Evolutionary conservation across 352 stramenopile species (phyloP).

Genomic region (Phytophthora tentaculata): DNA sequence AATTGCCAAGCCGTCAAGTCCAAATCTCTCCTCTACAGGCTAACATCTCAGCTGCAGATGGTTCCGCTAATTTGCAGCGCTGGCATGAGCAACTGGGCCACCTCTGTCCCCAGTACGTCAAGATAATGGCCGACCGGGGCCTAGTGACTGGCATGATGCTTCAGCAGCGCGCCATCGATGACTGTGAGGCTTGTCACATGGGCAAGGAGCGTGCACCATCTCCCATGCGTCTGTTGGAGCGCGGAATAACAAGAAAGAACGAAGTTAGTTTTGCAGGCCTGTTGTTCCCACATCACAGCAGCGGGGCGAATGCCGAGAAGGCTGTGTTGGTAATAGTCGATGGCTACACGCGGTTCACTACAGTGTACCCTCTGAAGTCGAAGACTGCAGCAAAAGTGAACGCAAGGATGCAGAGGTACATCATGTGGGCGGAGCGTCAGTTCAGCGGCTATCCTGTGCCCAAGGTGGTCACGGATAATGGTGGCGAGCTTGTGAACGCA

Average conservation of each 20-base stretch:
- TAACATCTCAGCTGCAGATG: neutral
- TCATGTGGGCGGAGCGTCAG: constrained; percentile 1
- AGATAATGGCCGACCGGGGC: constrained; percentile 1
- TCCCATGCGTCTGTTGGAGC: neutral
- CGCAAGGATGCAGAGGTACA: constrained; percentile 4
- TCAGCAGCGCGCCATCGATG: neutral
- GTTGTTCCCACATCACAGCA: constrained; percentile 4
- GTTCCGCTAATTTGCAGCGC: neutral
- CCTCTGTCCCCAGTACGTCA: constrained; percentile 13
- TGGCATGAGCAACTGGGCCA: constrained; percentile 1
- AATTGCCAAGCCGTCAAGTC: neutral
- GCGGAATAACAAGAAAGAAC: constrained; percentile 6
- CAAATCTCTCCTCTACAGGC: neutral
- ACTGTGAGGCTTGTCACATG: neutral
- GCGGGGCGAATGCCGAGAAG: neutral
- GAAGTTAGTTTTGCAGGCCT: constrained; percentile 7
- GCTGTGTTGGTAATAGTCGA: constrained; percentile 8
- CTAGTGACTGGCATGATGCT: neutral
- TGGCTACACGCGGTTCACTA: constrained; percentile 10
- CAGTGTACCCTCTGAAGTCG: constrained; percentile 13
- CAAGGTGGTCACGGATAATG: neutral
- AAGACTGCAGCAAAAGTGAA: constrained; percentile 1
- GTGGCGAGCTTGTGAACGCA: neutral
- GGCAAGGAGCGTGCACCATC: constrained; percentile 5
- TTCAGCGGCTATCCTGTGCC: neutral